These are phyloP conservation scores for Fusarium burgessii DNA, from an alignment of 2,329 filamentous ascomycete genomes.

Conservation along the genomic window DNA sequence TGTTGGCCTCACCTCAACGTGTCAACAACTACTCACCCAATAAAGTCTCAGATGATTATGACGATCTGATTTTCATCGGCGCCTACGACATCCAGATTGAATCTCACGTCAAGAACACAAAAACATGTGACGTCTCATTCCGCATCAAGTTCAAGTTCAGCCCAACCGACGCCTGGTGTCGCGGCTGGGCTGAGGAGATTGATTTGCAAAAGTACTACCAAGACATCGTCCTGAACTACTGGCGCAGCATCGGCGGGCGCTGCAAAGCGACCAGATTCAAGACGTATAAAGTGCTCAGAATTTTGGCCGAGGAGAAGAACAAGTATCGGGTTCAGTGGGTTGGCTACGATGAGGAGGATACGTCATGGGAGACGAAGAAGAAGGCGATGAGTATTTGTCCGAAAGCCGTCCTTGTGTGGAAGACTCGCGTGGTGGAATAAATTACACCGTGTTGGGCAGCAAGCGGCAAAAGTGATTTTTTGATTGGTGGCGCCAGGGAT, in stretches of 20 bases:
- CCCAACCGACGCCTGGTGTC: not conserved
- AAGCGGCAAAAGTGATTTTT: constrained; percentile 52
- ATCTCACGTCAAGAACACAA: not conserved
- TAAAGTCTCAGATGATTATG: not conserved
- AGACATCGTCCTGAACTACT: constrained; percentile 2
- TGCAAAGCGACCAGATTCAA: not conserved
- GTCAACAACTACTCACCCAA: not conserved
- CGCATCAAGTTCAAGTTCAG: constrained; percentile 3
- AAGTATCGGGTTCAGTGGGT: constrained; percentile 22
- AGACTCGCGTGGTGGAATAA: not conserved
- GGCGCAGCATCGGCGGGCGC: constrained; percentile 11
- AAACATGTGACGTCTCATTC: constrained; percentile 4
- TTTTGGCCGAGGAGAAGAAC: not conserved
- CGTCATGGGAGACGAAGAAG: constrained; percentile 14
- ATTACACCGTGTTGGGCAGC: constrained; percentile 54
- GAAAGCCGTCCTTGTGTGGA: constrained; percentile 11
- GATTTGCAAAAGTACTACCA: constrained; percentile 8
- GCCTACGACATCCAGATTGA: constrained; percentile 7
- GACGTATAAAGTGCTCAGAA: constrained; percentile 10
- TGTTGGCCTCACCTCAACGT: not conserved
- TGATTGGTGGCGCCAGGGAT: not conserved
- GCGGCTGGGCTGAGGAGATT: constrained; percentile 4
- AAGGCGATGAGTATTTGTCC: constrained; percentile 13
- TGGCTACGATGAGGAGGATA: constrained; percentile 6
- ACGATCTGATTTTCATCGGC: constrained; percentile 10